Evolutionary conservation across 2,329 filamentous ascomycete species (phyloP), one percentile per base, ranked within the genome.

Genomic region (Allantophomopsis lycopodina): DNA sequence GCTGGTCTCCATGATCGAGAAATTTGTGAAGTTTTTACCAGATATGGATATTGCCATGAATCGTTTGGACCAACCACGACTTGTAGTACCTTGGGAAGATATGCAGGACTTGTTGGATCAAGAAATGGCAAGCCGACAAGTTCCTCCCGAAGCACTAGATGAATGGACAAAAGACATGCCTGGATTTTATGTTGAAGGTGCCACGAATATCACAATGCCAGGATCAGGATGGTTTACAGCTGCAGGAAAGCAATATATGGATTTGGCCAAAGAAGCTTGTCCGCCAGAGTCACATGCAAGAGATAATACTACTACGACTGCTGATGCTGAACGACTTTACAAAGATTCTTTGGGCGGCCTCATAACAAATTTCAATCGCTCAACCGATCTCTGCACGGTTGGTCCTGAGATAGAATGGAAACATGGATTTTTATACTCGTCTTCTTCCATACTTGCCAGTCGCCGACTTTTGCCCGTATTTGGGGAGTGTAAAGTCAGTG

Each of bases 11-110:
- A 55, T 57, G 50, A 44, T 61, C 3, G 30, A 50, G 35, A 54
- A 16, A 47, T 71, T 76, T 30, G 65, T 69, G 18, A 52, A 63
- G 12, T 59, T 66, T 37, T 53, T 81, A 16, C 76, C 76, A 4
- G 75, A 81, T 44, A 69, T 81, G 53, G 75, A 80, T 51, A 77
- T 80, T 61, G 69, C 75, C 10, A 72, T 80, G 59, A 80, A 81
- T 50, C 63, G 67, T 39, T 65, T 77, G 57, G 76, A 80, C 52
- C 73, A 81, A 52, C 68, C 76, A 20, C 64, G 76, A 16, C 54
- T 82, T n/a, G 57, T 79, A 21, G 71, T 76, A 3, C 66, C 72
- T 8, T 74, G 66, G 58, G 66, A 79, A 40, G 61, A 69, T 12
- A 66, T 80, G 40, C 61, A 68, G 17, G 58, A 59, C 17, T 58